phyloP scores from a whole-genome alignment of 768 basidiomycete genomes.

The Psilocybe subaeruginosa region DNA sequence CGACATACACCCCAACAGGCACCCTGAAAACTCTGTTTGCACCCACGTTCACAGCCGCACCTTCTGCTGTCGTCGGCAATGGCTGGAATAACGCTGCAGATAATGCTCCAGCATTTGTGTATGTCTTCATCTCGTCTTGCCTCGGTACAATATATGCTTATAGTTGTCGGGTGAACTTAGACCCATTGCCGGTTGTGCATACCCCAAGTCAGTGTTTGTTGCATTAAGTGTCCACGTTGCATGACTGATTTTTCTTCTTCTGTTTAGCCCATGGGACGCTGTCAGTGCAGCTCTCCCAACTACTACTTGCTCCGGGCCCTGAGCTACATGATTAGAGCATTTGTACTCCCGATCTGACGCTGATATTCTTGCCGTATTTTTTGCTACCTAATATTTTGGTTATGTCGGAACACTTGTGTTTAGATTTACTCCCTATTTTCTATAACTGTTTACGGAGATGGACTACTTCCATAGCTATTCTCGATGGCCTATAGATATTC shows the following conservation, averaged over 20 bases:
- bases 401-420: background rate
- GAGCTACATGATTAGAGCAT: background rate
- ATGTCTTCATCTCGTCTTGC: slow-evolving; percentile 20
- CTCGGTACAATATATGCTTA: slow-evolving; percentile 8
- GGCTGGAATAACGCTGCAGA: slow-evolving; percentile 83
- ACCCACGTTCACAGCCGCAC: slow-evolving; percentile 64
- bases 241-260: slow-evolving; percentile 5
- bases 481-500: background rate
- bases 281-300: slow-evolving; percentile 50
- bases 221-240: background rate
- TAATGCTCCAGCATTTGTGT: slow-evolving; percentile 58
- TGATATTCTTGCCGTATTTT: background rate
- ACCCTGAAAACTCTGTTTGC: slow-evolving; percentile 60
- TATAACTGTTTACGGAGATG: slow-evolving; percentile 4
- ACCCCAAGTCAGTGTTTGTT: slow-evolving; percentile 49
- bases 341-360: background rate
- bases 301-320: slow-evolving; percentile 40
- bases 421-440: background rate
- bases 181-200: slow-evolving; percentile 63
- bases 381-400: background rate
- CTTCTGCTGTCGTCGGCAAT: slow-evolving; percentile 56
- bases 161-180: slow-evolving; percentile 20
- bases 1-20: slow-evolving; percentile 77
- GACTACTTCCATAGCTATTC: background rate
- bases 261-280: slow-evolving; percentile 58